Percentiles rank a stretch among this genome's conserved stretches.
phyloP scores from a whole-genome alignment of 306 rosid species.

The Cucurbita maxima region DNA sequence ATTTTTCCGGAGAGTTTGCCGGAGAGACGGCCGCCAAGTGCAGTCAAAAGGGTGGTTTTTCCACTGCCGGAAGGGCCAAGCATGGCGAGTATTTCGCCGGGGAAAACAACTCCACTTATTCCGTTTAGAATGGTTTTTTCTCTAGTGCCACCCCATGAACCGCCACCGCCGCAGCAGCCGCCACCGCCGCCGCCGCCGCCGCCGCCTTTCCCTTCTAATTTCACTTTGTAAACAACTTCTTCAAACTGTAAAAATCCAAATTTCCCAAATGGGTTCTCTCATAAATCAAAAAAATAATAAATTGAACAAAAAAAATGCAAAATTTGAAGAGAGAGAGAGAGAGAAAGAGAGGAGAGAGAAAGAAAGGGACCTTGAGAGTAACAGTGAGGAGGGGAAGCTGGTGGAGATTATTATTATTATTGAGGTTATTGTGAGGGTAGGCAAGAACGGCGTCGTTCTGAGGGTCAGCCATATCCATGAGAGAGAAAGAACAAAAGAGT shows the following conservation, averaged over 20 bases:
- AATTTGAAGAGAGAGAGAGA: neutral
- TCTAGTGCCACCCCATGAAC: slow-evolving; percentile 23
- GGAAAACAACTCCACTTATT: slow-evolving; percentile 64
- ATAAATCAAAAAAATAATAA: too few relatives aligned
- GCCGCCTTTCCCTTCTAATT: slow-evolving; percentile 43
- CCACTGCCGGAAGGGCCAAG: slow-evolving; percentile 97
- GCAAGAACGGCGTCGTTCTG: slow-evolving; percentile 32
- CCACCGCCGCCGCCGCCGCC: slow-evolving; percentile 25
- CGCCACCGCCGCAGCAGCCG: slow-evolving; percentile 1
- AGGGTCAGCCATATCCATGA: slow-evolving; percentile 19
- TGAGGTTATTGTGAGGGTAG: slow-evolving; percentile 18
- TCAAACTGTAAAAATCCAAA: slow-evolving; percentile 52
- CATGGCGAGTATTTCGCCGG: slow-evolving; percentile 95
- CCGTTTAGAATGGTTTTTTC: slow-evolving; percentile 73
- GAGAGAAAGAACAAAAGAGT: neutral
- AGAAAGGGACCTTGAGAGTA: slow-evolving; percentile 48
- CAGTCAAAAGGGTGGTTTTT: slow-evolving; percentile 84
- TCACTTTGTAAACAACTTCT: slow-evolving; percentile 78
- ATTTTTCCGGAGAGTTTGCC: slow-evolving; percentile 70
- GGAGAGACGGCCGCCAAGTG: slow-evolving; percentile 78
- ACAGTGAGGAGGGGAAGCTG: slow-evolving; percentile 56
- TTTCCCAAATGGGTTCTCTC: neutral
- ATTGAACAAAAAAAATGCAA: neutral
- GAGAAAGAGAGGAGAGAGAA: neutral
- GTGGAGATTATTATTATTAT: slow-evolving; percentile 13